Evolutionary conservation across 1,284 basidiomycete species (phyloP).

Genomic region (Hemileia vastatrix): DNA sequence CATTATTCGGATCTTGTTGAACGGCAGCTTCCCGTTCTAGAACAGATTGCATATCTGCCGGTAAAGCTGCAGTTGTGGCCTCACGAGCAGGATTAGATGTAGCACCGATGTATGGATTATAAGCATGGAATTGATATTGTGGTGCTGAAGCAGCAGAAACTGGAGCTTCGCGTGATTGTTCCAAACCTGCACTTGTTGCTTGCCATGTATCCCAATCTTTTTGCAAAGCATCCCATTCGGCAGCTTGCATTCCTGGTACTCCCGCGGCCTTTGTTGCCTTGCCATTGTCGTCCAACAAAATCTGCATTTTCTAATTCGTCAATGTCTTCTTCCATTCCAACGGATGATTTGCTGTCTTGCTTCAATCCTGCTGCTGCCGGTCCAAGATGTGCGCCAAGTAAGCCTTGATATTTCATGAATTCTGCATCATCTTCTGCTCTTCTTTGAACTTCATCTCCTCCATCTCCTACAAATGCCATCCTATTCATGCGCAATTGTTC

Average conservation of each 20-base stretch:
- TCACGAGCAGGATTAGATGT: background rate
- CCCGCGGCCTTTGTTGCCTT: constrained; percentile 27
- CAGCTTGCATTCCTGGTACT: constrained; percentile 27
- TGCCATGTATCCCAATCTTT: constrained; percentile 73
- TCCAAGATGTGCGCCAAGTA: constrained; percentile 31
- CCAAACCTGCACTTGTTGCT: constrained; percentile 57
- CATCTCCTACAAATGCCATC: constrained; percentile 21
- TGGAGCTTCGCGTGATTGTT: constrained; percentile 30
- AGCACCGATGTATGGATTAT: constrained; percentile 19
- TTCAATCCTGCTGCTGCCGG: constrained; percentile 29
- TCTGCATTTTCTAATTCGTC: constrained; percentile 43
- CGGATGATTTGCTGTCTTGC: constrained; percentile 29
- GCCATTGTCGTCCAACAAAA: constrained; percentile 43
- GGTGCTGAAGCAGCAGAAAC: constrained; percentile 26
- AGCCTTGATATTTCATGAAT: constrained; percentile 33
- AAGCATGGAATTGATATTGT: constrained; percentile 29
- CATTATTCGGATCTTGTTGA: constrained; percentile 63
- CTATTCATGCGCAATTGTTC: constrained; percentile 1
- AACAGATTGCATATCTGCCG: constrained; percentile 54
- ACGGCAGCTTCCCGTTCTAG: constrained; percentile 87
- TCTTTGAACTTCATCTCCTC: constrained; percentile 26
- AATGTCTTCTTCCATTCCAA: constrained; percentile 30
- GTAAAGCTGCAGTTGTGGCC: constrained; percentile 13
- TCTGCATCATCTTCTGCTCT: constrained; percentile 32
- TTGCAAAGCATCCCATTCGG: constrained; percentile 61